Evolutionary conservation across 2,329 filamentous ascomycete genomes (phyloP), one percentile per base, ranked within the genome.

Genomic region (Sclerotinia spermophila): DNA sequence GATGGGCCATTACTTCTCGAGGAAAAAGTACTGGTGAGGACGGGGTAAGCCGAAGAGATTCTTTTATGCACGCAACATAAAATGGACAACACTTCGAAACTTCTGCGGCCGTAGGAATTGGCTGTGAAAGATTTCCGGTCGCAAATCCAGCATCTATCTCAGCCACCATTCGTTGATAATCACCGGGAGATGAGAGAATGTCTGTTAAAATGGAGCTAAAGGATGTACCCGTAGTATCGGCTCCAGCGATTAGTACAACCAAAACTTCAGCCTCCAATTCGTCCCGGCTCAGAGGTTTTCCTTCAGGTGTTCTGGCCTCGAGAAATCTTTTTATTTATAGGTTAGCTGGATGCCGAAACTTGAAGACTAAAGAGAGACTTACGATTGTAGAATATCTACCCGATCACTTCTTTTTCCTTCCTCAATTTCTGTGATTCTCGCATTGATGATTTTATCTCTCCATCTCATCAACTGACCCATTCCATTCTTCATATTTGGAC

Each of bases 391-490:
- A 44, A 68, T 38, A 24, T 68, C 55, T 7, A 68, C 24, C 21
- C 55, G 40, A 11, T 59, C 55, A 35, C 66, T 59, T 35, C 2
- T 35, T 21, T 44, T 60, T 45, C 53, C 67, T 35, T 64, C 59
- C 27, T 65, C 53, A 5, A 60, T 59, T 45, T 68, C 66, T 15
- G 27, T 68, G 42, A 60, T 58, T 27, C 61, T 45, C 8, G 67
- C 40, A 33, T 53, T 38, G 8, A 71, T 51, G 11, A 70, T 51
- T 15, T 67, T 59, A 24, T 71, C 21, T 44, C 62, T 58, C 38
- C 53, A 68, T 42, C 68, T 59, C 53, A 67, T 71, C n/a, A 68
- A 48, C n/a, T 38, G 27, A 61, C 69, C 64, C 30, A 68, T 71
- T 21, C 69, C 64, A 40, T 55, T 51, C 17, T 53, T 61, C 30